phyloP scores from a whole-genome alignment of 352 stramenopile species.

The Phytophthora boehmeriae region DNA sequence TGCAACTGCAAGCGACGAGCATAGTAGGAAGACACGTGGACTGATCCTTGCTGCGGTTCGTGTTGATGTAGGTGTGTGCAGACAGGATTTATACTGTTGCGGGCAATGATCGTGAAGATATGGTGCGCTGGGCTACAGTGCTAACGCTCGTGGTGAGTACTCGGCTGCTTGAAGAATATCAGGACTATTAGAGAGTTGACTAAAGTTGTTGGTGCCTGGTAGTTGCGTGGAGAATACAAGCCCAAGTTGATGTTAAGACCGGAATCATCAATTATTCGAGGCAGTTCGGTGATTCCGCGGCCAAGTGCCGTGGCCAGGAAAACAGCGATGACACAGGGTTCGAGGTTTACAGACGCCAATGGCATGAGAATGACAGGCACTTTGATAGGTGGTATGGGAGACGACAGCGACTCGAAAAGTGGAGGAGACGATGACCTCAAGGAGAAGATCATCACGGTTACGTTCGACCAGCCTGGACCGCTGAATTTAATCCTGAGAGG shows the following conservation, averaged over 20 bases:
- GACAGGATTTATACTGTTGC: conserved; percentile 90
- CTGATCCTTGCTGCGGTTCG: conserved; percentile 3
- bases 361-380: conserved; percentile 81
- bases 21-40: neutral
- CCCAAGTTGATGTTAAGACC: conserved; percentile 88
- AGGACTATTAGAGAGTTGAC: neutral
- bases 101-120: conserved; percentile 85
- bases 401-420: conserved; percentile 56
- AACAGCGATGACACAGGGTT: conserved; percentile 66
- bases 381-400: conserved; percentile 37
- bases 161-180: neutral
- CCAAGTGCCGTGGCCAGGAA: conserved; percentile 72
- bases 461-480: conserved; percentile 78
- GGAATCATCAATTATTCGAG: conserved; percentile 88
- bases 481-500: conserved; percentile 78
- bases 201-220: conserved; percentile 5
- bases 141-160: conserved; percentile 77
- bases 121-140: conserved; percentile 90
- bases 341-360: conserved; percentile 80
- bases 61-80: conserved; percentile 67
- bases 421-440: conserved; percentile 75
- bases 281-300: conserved; percentile 80
- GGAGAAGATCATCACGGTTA: conserved; percentile 90
- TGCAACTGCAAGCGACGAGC: neutral
- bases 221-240: conserved; percentile 88